phyloP scores from a whole-genome alignment of 768 basidiomycete genomes.

The Panaeolus cyanescens region DNA sequence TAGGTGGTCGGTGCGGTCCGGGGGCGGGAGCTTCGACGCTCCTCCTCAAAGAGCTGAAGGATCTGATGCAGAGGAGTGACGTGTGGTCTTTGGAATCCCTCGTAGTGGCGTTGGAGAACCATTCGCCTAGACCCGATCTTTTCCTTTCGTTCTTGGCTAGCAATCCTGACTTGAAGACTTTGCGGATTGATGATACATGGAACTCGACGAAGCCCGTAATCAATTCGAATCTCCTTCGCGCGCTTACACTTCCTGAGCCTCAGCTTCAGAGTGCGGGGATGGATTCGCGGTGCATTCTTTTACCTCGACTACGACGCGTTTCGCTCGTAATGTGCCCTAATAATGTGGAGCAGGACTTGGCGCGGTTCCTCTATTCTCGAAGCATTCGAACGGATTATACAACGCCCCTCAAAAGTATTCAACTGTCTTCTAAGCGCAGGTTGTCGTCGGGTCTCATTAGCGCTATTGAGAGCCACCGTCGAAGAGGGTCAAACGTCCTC shows the following conservation, averaged over 20 bases:
- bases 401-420: background rate
- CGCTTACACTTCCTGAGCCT: constrained; percentile 7
- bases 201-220: constrained; percentile 7
- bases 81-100: constrained; percentile 12
- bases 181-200: constrained; percentile 14
- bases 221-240: constrained; percentile 6
- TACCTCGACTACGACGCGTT: background rate
- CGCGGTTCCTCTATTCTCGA: background rate
- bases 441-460: background rate
- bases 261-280: background rate
- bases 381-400: background rate
- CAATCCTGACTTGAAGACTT: constrained; percentile 7
- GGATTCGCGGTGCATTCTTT: background rate
- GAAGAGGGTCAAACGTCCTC: background rate
- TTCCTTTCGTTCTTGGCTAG: constrained; percentile 10
- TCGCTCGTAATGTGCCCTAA: background rate
- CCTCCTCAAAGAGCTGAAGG: constrained; percentile 9
- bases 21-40: background rate
- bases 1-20: constrained; percentile 12
- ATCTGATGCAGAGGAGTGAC: constrained; percentile 14
- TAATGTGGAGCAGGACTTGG: background rate
- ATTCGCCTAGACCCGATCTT: constrained; percentile 1
- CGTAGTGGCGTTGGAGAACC: constrained; percentile 11
- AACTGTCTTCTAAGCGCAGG: background rate
- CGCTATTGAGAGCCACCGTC: background rate